phyloP scores from a whole-genome alignment of 225 moss, liverwort and hornwort genomes.

The Lunularia cruciata region DNA sequence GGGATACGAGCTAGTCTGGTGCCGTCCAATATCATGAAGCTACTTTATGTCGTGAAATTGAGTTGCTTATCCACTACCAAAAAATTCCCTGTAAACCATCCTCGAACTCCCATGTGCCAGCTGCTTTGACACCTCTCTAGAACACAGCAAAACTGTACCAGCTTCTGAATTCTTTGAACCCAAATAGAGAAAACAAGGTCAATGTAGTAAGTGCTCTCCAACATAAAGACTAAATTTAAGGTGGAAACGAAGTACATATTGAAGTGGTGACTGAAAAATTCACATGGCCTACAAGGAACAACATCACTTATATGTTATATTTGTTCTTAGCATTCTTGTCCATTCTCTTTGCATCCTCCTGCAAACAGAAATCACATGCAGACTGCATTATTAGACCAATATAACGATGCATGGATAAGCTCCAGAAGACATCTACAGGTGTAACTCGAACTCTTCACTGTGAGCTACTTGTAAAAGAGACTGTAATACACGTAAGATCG shows the following conservation, averaged over 20 bases:
- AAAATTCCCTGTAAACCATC: constrained; percentile 17
- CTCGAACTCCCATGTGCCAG: constrained; percentile 8
- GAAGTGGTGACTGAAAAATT: neutral
- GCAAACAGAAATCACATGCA: constrained; percentile 14
- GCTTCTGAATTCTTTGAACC: constrained; percentile 19
- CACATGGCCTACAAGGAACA: neutral
- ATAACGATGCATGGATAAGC: too few relatives aligned
- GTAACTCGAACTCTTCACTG: too few relatives aligned
- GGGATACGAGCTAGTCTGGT: too few relatives aligned
- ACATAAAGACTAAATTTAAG: neutral
- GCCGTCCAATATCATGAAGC: too few relatives aligned
- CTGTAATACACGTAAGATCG: too few relatives aligned
- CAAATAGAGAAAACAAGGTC: neutral
- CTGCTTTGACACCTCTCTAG: constrained; percentile 17
- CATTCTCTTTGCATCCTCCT: constrained; percentile 79
- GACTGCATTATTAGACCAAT: too few relatives aligned
- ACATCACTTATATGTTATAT: constrained; percentile 56
- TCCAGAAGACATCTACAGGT: too few relatives aligned
- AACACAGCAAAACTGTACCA: constrained; percentile 27
- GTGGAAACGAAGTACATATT: neutral
- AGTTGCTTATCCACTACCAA: constrained; percentile 14
- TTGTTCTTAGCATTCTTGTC: constrained; percentile 76
- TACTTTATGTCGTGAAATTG: constrained; percentile 1
- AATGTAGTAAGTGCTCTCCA: constrained; percentile 4
- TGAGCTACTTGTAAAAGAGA: too few relatives aligned